Conservation (phyloP, 257 asterid species). For the Euphrasia confusa region DNA sequence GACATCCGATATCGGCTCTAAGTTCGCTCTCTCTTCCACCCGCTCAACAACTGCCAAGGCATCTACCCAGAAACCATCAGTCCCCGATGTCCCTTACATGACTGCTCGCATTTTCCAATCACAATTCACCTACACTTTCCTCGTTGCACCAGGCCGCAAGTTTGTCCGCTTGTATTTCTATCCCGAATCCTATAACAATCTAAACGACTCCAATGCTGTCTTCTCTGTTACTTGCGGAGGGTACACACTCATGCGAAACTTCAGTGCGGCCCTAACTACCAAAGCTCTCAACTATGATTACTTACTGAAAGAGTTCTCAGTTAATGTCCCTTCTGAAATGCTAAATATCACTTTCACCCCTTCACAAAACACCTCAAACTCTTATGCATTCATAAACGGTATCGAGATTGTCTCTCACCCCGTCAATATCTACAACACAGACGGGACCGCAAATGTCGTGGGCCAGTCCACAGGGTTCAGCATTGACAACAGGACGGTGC, state of each 20-base stretch:
- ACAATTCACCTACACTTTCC: constrained; percentile 72
- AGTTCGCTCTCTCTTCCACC: constrained; percentile 40
- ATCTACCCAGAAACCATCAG: constrained; percentile 63
- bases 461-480: constrained; percentile 45
- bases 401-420: constrained; percentile 85
- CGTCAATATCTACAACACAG: constrained; percentile 59
- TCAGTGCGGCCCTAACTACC: constrained; percentile 59
- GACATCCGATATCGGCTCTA: constrained; percentile 73
- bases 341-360: constrained; percentile 69
- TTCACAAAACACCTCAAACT: constrained; percentile 30
- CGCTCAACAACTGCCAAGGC: constrained; percentile 58
- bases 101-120: constrained; percentile 78
- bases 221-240: constrained; percentile 57
- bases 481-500: constrained; percentile 58
- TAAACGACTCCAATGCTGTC: constrained; percentile 48
- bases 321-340: constrained; percentile 39
- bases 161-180: constrained; percentile 81
- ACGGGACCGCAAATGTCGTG: constrained; percentile 33
- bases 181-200: constrained; percentile 58
- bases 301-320: constrained; percentile 66
- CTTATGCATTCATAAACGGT: constrained; percentile 79
- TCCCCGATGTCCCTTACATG: constrained; percentile 83
- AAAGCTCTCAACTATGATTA: constrained; percentile 64
- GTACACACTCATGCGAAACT: constrained; percentile 62
- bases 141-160: constrained; percentile 72